Percentiles rank a stretch among this genome's conserved stretches.
Evolutionary conservation across 768 basidiomycete genomes (phyloP).

Genomic region (Mycena chlorophos): DNA sequence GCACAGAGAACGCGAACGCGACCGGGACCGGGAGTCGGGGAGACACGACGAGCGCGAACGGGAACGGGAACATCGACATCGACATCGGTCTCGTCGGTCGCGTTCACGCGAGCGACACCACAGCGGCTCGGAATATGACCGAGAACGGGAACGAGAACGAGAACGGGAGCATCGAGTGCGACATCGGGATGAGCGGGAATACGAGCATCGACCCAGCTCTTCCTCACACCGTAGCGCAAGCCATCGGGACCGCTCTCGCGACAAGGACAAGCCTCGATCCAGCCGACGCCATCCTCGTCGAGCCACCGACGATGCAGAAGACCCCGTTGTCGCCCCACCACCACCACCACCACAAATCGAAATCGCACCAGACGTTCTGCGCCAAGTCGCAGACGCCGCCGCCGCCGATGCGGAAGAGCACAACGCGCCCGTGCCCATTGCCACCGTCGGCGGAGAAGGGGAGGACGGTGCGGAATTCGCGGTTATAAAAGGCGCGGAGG

Average conservation of each 20-base stretch:
- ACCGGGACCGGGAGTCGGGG: neutral
- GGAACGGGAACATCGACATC: neutral
- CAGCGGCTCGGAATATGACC: neutral
- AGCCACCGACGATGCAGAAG: no score
- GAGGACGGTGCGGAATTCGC: neutral
- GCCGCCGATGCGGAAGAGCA: neutral
- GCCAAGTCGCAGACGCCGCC: neutral
- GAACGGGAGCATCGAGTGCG: neutral
- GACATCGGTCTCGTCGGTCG: no score
- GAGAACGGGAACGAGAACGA: neutral
- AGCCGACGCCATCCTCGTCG: no score
- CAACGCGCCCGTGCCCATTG: neutral
- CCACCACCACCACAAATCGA: no score
- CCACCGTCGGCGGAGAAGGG: neutral
- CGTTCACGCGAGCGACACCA: neutral
- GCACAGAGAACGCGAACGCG: neutral
- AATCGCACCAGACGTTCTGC: neutral
- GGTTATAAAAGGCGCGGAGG: neutral
- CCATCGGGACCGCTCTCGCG: no score
- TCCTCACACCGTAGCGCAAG: no score
- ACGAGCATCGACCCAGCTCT: no score
- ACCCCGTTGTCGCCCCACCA: no score
- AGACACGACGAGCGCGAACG: neutral
- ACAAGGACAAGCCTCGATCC: no score
- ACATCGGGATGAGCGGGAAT: no score